phyloP scores from a whole-genome alignment of 1,284 basidiomycete genomes.

The Apiotrichum brassicae region DNA sequence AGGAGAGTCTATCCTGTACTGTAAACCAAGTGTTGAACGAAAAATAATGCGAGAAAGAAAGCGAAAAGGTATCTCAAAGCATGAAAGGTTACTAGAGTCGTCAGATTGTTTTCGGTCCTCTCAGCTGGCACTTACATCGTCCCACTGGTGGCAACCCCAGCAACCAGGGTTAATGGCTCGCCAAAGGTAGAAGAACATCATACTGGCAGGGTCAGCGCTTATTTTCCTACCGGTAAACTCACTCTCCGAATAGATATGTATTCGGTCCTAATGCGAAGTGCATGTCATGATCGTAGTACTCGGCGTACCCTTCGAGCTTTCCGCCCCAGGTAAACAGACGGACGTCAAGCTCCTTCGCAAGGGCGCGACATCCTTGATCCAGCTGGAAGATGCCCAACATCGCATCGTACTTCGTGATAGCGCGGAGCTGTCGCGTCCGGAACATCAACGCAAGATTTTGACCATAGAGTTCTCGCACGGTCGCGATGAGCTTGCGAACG shows the following conservation, averaged over 20 bases:
- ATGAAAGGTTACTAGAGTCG: no score
- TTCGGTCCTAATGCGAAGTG: conserved; percentile 23
- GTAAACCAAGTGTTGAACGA: no score
- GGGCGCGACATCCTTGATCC: conserved; percentile 20
- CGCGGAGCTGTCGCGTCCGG: conserved; percentile 20
- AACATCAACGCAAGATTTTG: conserved; percentile 19
- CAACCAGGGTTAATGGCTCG: conserved; percentile 18
- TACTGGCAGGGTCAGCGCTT: conserved; percentile 6
- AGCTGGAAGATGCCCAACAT: conserved; percentile 24
- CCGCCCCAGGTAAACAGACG: conserved; percentile 15
- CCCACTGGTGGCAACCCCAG: conserved; percentile 17
- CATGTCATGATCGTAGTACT: conserved; percentile 24
- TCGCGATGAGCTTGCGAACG: conserved; percentile 12
- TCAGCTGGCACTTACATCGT: background rate
- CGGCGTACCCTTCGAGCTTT: conserved; percentile 9
- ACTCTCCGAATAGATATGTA: conserved; percentile 28
- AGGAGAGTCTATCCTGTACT: no score
- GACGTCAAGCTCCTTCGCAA: conserved; percentile 18
- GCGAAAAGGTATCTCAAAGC: no score
- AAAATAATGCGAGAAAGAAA: no score
- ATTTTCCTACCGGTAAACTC: background rate
- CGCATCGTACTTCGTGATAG: conserved; percentile 3
- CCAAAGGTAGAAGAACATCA: conserved; percentile 26
- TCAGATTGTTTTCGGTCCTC: background rate
- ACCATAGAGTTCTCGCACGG: conserved; percentile 6